Conservation (phyloP, 1,139 yeast genomes). For the Taiozyma sp. region DNA sequence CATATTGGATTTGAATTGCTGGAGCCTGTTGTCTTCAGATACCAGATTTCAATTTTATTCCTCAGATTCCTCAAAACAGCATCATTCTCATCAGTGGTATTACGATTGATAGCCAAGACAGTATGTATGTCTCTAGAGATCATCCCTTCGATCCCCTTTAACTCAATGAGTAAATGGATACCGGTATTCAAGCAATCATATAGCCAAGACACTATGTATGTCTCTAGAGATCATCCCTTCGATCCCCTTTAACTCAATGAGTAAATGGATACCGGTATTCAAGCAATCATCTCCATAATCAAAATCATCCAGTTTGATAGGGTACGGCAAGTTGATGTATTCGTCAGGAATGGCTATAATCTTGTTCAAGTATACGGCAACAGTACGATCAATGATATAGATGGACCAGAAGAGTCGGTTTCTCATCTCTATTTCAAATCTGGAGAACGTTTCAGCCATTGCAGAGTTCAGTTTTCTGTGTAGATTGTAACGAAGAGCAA, state of each 20-base stretch:
- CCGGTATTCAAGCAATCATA: slow-evolving; percentile 4
- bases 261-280: slow-evolving; percentile 1
- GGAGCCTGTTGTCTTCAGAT: slow-evolving; percentile 12
- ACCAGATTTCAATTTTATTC: slow-evolving; percentile 16
- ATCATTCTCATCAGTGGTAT: slow-evolving; percentile 7
- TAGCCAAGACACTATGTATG: slow-evolving; percentile 17
- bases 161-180: slow-evolving; percentile 6
- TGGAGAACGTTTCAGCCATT: slow-evolving; percentile 5
- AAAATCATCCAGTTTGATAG: slow-evolving; percentile 9
- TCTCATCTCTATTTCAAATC: slow-evolving; percentile 16
- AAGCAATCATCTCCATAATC: slow-evolving; percentile 5
- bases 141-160: slow-evolving; percentile 17
- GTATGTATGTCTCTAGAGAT: slow-evolving; percentile 16
- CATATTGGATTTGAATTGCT: slow-evolving; percentile 8
- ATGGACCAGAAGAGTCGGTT: slow-evolving; percentile 20
- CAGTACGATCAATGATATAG: slow-evolving; percentile 18
- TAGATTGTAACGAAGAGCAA: slow-evolving; percentile 15
- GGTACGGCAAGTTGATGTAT: slow-evolving; percentile 16
- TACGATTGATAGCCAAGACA: slow-evolving; percentile 14
- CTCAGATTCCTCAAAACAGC: slow-evolving; percentile 9
- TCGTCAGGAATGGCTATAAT: slow-evolving; percentile 16
- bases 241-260: slow-evolving; percentile 12
- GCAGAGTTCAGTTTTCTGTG: slow-evolving; percentile 13
- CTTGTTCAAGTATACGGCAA: slow-evolving; percentile 17
- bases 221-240: slow-evolving; percentile 16